Evolutionary conservation across 2,329 filamentous ascomycete species (phyloP).

Genomic region (Biscogniauxia sp.): DNA sequence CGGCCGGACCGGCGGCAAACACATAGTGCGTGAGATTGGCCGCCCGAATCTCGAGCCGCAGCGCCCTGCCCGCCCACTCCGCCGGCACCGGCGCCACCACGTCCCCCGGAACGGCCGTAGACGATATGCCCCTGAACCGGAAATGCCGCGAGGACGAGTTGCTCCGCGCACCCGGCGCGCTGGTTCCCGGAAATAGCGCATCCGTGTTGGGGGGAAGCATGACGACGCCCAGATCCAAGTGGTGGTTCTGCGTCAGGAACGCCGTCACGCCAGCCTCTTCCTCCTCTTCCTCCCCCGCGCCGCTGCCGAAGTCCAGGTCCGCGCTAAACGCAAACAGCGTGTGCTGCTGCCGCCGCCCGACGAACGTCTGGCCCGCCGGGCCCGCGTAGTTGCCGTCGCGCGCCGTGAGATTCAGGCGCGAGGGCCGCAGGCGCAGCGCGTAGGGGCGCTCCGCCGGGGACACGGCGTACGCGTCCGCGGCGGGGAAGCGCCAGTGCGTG

Average conservation of each 20-base stretch:
- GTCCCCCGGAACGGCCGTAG: constrained; percentile 37
- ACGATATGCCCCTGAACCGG: constrained; percentile 44
- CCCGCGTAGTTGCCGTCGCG: constrained; percentile 48
- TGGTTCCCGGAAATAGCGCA: constrained; percentile 15
- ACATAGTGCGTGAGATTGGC: constrained; percentile 45
- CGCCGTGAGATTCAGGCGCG: constrained; percentile 52
- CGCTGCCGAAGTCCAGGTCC: constrained; percentile 43
- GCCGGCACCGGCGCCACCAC: constrained; percentile 38
- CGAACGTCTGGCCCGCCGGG: constrained; percentile 48
- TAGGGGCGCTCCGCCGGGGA: constrained; percentile 42
- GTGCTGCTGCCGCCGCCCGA: constrained; percentile 54
- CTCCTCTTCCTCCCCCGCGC: constrained; percentile 27
- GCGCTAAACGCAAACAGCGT: constrained; percentile 52
- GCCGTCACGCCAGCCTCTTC: constrained; percentile 53
- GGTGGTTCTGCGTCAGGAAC: constrained; percentile 54
- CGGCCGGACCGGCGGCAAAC: constrained; percentile 37
- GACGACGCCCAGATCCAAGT: constrained; percentile 46
- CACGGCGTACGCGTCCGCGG: constrained; percentile 42
- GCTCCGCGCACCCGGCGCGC: background rate
- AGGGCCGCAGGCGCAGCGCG: constrained; percentile 47
- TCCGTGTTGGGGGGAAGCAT: constrained; percentile 30
- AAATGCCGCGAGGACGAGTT: constrained; percentile 32
- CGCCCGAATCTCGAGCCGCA: constrained; percentile 43
- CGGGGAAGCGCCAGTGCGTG: constrained; percentile 54
- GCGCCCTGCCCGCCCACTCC: constrained; percentile 33